Evolutionary conservation across 495 filamentous ascomycete species (phyloP), one percentile per base, ranked within the genome.

Genomic region (Xylaria nigripes): DNA sequence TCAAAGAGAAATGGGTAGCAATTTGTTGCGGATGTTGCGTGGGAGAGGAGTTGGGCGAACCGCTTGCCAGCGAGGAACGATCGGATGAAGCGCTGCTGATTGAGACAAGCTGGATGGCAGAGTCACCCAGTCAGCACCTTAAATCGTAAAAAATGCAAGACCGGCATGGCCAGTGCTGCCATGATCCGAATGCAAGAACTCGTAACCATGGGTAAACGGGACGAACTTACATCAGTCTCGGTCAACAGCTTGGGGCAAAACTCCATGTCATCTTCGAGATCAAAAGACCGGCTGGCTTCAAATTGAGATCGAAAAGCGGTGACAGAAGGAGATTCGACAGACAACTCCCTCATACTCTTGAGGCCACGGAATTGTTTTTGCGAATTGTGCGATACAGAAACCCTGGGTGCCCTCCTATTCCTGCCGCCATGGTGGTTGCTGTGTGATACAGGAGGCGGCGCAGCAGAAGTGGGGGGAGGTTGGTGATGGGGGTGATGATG

Each of bases 201-300:
- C 29, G 34, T 22, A n/a, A 40, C 36, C 47, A 15, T 12, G 45
- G 23, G 32, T 21, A 38, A 36, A 48, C 44, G 53, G 57, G 36
- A 32, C 25, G 32, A 60, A 87, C 90, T 80, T 83, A 96, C 92
- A 82, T 98, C 93, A 71, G 84, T 90, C 68, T 97, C 91, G 22
- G 91, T 96, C 75, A 96, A 77, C 59, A 98, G 80, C 61, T 85
- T 83, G 3, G 93, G 93, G 68, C 93, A 96, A 72, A 98, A 98
- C 68, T 95, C 86, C 72, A 96, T 76, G 68, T 98, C 93, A 66
- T 98, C 93, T 61, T 96, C 92, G 60, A 99, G 76, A 61, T 99
- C 93, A 66, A 99, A 99, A 21, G 91, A 96, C 50, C 90, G 84
- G 42, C 86, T 89, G 59, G 90, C 87, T 69, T 97, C 91, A 67